Base-by-base conservation (phyloP, 1,139 yeast genomes). In the Sugiyamaella pinicola region DNA sequence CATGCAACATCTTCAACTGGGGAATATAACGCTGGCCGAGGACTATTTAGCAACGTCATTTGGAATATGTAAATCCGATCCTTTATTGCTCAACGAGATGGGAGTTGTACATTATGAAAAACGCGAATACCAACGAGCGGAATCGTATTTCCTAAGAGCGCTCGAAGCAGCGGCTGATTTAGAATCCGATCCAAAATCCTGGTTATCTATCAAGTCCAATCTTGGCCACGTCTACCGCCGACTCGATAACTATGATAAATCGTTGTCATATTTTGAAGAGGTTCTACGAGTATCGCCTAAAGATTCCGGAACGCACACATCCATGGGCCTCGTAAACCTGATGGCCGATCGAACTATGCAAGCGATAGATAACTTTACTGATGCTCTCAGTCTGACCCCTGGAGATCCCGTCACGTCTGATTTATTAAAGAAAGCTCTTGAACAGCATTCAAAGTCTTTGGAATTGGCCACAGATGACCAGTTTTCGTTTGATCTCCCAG, bases 1-100 rank as follows among this genome's bases (percentile, higher is more conserved):
- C 2, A 95, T 93, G 96, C 98, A 95, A 71, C 95, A 93, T 69
- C 73, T 90, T 58, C 91, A 88, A 58, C 85, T 93, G 82, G 85
- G 85, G 66, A 91, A 91, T 62, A 73, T 87, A 50, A 80, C 84
- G 12, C 74, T 93, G 52, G 91, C 98, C 0, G 93, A 88, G 61
- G 98, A 93, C 65, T 93, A 91, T 64, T 76, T 95, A 31, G 73
- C 78, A 54, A 81, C 93, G 9, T 82, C 97, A 1, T 84, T 83
- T 63, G 82, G 83, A 35, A 81, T 90, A 2, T 91, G 96, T 68
- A 83, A 85, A 24, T 74, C 82, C 2, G 99, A 95, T 69, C 99
- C 99, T 1, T 71, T 93, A 45, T 72, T 93, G 43, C 74, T 95
- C 55, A 95, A 95, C 69, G 99, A 95, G 68, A 73, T 91, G 64